These are phyloP conservation scores for Nigrospora osmanthi DNA, from an alignment of 2,329 filamentous ascomycete species.

Conservation along the genomic window DNA sequence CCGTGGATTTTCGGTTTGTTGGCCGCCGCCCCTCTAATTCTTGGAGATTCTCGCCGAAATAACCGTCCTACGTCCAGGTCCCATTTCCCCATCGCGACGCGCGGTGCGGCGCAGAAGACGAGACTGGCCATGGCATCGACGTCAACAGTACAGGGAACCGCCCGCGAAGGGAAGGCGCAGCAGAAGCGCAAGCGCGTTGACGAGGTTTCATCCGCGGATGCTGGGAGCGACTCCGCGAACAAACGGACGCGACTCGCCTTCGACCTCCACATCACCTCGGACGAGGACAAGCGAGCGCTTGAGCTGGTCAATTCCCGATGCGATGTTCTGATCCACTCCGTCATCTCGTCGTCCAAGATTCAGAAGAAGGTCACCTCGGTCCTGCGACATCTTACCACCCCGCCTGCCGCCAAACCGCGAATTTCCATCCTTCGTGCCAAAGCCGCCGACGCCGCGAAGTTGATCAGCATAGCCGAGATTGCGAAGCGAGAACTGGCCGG, in stretches of 20 bases:
- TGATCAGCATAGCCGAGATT: conserved; percentile 62
- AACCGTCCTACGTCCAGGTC: no score
- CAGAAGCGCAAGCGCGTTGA: conserved; percentile 5
- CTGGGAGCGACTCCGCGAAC: conserved; percentile 2
- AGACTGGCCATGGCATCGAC: neutral
- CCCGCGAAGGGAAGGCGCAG: neutral
- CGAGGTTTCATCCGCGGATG: conserved; percentile 7
- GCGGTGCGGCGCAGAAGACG: no score
- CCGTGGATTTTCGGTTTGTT: no score
- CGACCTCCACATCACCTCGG: conserved; percentile 16
- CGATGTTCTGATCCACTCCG: conserved; percentile 42
- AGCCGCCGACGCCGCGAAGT: conserved; percentile 48
- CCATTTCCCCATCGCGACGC: no score
- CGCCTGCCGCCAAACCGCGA: conserved; percentile 17
- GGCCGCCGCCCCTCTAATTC: no score
- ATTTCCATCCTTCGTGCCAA: conserved; percentile 41
- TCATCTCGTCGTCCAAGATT: conserved; percentile 55
- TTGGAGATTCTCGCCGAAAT: no score
- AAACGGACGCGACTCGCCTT: conserved; percentile 16
- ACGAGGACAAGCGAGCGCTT: conserved; percentile 32
- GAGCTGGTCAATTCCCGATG: conserved; percentile 35
- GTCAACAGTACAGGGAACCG: neutral
- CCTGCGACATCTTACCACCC: conserved; percentile 32
- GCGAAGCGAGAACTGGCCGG: conserved; percentile 47
- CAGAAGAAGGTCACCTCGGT: conserved; percentile 41